Evolutionary conservation across 345 rosid species (phyloP).

Genomic region (Ceriops decandra): DNA sequence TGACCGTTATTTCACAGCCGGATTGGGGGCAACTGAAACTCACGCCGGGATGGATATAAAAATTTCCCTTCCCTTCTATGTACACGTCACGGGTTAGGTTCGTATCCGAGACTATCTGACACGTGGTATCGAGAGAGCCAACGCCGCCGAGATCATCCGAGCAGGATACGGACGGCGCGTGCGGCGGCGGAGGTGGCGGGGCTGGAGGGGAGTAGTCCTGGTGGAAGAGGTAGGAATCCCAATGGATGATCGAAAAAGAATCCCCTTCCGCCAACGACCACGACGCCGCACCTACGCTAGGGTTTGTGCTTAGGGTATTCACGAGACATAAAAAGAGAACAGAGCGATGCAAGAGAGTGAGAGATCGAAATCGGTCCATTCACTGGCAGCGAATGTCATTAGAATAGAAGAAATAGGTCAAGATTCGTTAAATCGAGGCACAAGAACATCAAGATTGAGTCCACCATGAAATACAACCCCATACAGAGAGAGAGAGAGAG

Average conservation of each 20-base stretch:
- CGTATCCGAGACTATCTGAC: conserved; percentile 78
- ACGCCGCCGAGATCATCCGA: conserved; percentile 84
- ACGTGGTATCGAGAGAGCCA: conserved; percentile 77
- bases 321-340: neutral
- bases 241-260: conserved; percentile 41
- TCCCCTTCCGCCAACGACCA: conserved; percentile 6
- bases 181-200: conserved; percentile 97
- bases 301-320: conserved; percentile 2
- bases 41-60: conserved; percentile 66
- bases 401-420: conserved; percentile 30
- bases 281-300: neutral
- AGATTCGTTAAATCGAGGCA: conserved; percentile 33
- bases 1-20: conserved; percentile 73
- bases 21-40: conserved; percentile 55
- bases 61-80: conserved; percentile 79
- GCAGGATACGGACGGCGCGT: conserved; percentile 85
- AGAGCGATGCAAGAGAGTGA: conserved; percentile 8
- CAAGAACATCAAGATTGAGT: conserved; percentile 9
- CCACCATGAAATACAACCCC: conserved; percentile 21
- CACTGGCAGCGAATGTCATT: conserved; percentile 45
- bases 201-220: conserved; percentile 98
- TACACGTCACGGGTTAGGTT: conserved; percentile 81
- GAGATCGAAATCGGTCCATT: conserved; percentile 21
- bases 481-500: too few species aligned
- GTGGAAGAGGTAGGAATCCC: conserved; percentile 47